phyloP scores from a whole-genome alignment of 768 basidiomycete species.

The Mycena galericulata region DNA sequence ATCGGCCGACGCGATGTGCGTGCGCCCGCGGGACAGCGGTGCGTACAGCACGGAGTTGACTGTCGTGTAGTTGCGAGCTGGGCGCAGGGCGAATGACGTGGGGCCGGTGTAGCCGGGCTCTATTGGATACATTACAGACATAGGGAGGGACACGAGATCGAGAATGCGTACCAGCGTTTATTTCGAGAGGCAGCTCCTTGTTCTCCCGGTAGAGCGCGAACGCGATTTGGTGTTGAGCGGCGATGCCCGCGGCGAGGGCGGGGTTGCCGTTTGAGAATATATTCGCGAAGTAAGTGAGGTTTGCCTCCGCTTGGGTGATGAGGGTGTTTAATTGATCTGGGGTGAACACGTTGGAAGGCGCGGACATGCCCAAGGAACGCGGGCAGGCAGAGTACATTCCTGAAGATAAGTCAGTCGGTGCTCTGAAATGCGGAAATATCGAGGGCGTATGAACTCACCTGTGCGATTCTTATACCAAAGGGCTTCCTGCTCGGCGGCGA shows the following conservation, averaged over 20 bases:
- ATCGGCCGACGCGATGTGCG: slow-evolving; percentile 58
- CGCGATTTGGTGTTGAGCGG: slow-evolving; percentile 42
- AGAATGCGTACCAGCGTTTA: slow-evolving; percentile 20
- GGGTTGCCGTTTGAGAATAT: slow-evolving; percentile 48
- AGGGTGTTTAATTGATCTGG: slow-evolving; percentile 30
- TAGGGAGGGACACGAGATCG: not conserved
- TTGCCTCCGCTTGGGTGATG: slow-evolving; percentile 35
- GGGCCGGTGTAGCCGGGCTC: slow-evolving; percentile 51
- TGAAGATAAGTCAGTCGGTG: not conserved
- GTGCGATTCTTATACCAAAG: slow-evolving; percentile 47
- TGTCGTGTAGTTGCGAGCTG: slow-evolving; percentile 44
- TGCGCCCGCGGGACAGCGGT: too few relatives aligned
- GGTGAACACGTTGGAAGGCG: slow-evolving; percentile 43
- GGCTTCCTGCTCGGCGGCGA: slow-evolving; percentile 38
- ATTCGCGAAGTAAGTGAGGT: slow-evolving; percentile 40
- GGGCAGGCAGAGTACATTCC: slow-evolving; percentile 46
- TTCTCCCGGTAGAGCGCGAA: slow-evolving; percentile 42
- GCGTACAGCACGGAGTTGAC: slow-evolving; percentile 48
- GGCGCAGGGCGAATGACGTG: slow-evolving; percentile 36
- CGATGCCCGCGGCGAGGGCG: slow-evolving; percentile 44
- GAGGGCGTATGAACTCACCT: too few relatives aligned
- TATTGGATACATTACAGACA: too few relatives aligned
- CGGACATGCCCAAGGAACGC: slow-evolving; percentile 44
- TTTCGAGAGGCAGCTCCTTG: slow-evolving; percentile 37
- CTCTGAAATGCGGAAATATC: not conserved